Evolutionary conservation across 208 protist species (phyloP).

Genomic region (Trypanosoma caninum): DNA sequence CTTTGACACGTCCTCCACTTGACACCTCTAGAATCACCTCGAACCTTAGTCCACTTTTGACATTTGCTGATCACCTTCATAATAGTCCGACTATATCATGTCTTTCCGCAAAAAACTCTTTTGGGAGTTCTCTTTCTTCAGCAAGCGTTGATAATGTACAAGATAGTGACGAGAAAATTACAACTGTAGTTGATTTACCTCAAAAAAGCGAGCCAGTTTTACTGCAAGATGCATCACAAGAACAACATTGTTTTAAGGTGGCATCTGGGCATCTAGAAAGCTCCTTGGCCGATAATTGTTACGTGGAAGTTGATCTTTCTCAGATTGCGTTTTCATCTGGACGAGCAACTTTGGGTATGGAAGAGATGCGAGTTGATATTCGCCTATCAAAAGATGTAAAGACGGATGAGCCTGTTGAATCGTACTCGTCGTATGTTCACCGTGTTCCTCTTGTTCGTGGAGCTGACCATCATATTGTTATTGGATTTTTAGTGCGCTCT

Average conservation of each 20-base stretch:
- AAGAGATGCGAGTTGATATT: constrained; percentile 71
- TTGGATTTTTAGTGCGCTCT: constrained; percentile 59
- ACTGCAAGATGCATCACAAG: not conserved
- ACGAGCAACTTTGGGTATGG: constrained; percentile 42
- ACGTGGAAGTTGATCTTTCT: constrained; percentile 62
- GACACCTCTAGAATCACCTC: not conserved
- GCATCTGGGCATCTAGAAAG: not conserved
- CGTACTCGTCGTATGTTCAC: constrained; percentile 84
- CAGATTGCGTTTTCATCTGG: constrained; percentile 72
- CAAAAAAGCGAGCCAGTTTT: too few relatives aligned
- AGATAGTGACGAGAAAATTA: too few relatives aligned
- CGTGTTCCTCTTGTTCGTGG: constrained; percentile 61
- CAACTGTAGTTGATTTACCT: too few relatives aligned
- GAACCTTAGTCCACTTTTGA: not conserved
- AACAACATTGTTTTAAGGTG: constrained; percentile 1
- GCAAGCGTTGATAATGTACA: constrained; percentile 4
- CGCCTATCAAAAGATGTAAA: constrained; percentile 74
- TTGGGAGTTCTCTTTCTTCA: constrained; percentile 17
- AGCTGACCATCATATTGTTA: constrained; percentile 46
- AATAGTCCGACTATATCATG: not conserved
- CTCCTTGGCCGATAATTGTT: constrained; percentile 5
- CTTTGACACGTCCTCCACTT: not conserved
- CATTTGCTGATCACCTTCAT: constrained; percentile 16
- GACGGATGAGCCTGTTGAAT: constrained; percentile 60
- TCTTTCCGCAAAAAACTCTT: not conserved